Evolutionary conservation across 257 asterid species (phyloP).

Genomic region (Perilla frutescens): DNA sequence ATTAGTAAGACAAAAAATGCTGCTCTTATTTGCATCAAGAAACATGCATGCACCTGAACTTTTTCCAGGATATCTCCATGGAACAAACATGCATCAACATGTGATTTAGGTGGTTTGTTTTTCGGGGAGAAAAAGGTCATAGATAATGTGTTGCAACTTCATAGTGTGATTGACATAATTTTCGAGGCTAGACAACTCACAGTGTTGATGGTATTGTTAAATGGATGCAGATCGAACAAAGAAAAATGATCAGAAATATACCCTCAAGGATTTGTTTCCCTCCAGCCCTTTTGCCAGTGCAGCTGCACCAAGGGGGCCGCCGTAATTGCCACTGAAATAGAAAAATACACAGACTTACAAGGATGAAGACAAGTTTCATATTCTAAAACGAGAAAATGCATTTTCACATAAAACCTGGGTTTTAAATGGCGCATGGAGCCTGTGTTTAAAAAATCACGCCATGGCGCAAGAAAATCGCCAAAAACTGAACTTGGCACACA

Average conservation of each 20-base stretch:
- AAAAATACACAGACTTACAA: conserved; percentile 23
- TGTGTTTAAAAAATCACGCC: too few species aligned
- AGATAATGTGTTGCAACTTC: neutral
- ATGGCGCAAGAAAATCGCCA: too few species aligned
- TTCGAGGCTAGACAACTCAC: neutral
- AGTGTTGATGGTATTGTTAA: conserved; percentile 25
- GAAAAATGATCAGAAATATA: conserved; percentile 37
- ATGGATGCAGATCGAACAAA: conserved; percentile 5
- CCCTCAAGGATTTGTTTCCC: conserved; percentile 88
- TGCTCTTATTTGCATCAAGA: conserved; percentile 17
- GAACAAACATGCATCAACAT: neutral
- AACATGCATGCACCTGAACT: conserved; percentile 5
- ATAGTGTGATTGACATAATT: conserved; percentile 18
- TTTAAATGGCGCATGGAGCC: too few species aligned
- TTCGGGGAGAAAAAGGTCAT: neutral
- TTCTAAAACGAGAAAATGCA: conserved; percentile 28
- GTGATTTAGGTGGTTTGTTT: conserved; percentile 9
- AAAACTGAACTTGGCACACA: too few species aligned
- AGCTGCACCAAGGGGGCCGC: conserved; percentile 96
- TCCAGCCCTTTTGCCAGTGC: conserved; percentile 93
- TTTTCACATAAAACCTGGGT: neutral
- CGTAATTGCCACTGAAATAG: conserved; percentile 85
- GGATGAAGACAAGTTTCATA: conserved; percentile 23
- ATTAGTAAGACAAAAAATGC: neutral
- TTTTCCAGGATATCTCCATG: neutral